Base-by-base conservation (phyloP, 2,329 filamentous ascomycete species). In the Botrytis paeoniae region DNA sequence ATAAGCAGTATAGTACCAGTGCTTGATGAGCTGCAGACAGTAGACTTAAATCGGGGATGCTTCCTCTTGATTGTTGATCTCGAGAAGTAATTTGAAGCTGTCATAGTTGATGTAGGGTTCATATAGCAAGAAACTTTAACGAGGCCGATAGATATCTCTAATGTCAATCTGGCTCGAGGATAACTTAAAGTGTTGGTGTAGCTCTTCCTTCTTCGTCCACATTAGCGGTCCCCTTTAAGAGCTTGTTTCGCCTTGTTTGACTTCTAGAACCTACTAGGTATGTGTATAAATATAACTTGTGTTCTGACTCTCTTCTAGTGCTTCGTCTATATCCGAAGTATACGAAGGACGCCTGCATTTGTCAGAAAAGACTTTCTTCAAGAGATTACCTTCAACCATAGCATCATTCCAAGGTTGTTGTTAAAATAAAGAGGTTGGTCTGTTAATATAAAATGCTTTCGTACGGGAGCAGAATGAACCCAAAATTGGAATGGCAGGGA, bases 381-480 rank as follows among this genome's bases (percentile, higher is more conserved):
- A 8, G 22, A 39, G 59, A 37, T 61, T 3, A 5, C 10, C 59
- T 37, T 43, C 16, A 32, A 9, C 25, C n/a, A 32, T 41, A 12
- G 29, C n/a, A 14, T 35, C 20, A 32, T 51, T 25, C 22, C 45
- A 10, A n/a, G 48, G 10, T 35, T 29, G 70, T 66, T 39, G 39
- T 72, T 41, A 39, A 72, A 68, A 72, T 60, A 60, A 59, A 68
- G 70, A 72, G 70, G 70, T 59, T 72, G 70, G 70, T 60, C 70
- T 68, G 48, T 37, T 68, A 60, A 71, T 66, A 71, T 66, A 71
- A 60, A 37, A 59, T 65, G 59, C 65, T 16, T 66, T 71, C 45
- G 45, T 43, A 66, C 10, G 37, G 66, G 70, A 68, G 59, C 8
- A 14, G 63, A 57, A n/a, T 57, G 45, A 14, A 29, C n/a, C 51